These are phyloP conservation scores for Diplodia sapinea DNA, from an alignment of 2,329 filamentous ascomycete species.

Conservation along the genomic window DNA sequence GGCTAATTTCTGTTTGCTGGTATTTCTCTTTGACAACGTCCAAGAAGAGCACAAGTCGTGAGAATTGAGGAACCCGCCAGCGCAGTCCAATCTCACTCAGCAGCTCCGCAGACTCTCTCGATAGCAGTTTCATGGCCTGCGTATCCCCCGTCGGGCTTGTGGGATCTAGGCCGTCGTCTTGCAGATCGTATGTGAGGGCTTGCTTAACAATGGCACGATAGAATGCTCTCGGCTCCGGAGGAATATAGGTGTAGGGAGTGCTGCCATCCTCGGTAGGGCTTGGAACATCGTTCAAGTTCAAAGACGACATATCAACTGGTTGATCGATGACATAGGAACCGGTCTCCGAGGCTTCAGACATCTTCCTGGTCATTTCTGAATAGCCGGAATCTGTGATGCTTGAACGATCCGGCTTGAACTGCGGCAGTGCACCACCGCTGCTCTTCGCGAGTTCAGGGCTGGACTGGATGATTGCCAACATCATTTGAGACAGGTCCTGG, in stretches of 20 bases:
- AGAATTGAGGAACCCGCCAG: slow-evolving; percentile 87
- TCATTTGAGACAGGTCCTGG: slow-evolving; percentile 88
- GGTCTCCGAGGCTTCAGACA: slow-evolving; percentile 52
- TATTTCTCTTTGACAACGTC: slow-evolving; percentile 88
- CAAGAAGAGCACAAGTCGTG: slow-evolving; percentile 78
- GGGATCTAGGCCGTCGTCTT: slow-evolving; percentile 59
- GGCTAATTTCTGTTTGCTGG: slow-evolving; percentile 77
- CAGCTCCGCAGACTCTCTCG: slow-evolving; percentile 79
- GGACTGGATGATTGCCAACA: slow-evolving; percentile 85
- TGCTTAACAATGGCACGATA: slow-evolving; percentile 84
- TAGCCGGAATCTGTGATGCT: slow-evolving; percentile 50
- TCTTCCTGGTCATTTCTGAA: slow-evolving; percentile 54
- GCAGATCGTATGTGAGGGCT: slow-evolving; percentile 68
- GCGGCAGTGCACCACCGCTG: slow-evolving; percentile 66
- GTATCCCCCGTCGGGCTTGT: slow-evolving; percentile 56
- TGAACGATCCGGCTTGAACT: slow-evolving; percentile 55
- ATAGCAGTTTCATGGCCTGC: slow-evolving; percentile 63
- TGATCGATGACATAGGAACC: slow-evolving; percentile 68
- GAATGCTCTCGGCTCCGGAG: slow-evolving; percentile 78
- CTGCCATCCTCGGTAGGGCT: slow-evolving; percentile 54
- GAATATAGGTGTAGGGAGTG: slow-evolving; percentile 85
- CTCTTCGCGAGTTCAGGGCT: slow-evolving; percentile 85
- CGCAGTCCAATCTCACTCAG: slow-evolving; percentile 83
- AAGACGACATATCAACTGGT: slow-evolving; percentile 68
- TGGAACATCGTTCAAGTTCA: slow-evolving; percentile 61